phyloP scores from a whole-genome alignment of 2,329 filamentous ascomycete genomes.

The Mariannaea elegans region DNA sequence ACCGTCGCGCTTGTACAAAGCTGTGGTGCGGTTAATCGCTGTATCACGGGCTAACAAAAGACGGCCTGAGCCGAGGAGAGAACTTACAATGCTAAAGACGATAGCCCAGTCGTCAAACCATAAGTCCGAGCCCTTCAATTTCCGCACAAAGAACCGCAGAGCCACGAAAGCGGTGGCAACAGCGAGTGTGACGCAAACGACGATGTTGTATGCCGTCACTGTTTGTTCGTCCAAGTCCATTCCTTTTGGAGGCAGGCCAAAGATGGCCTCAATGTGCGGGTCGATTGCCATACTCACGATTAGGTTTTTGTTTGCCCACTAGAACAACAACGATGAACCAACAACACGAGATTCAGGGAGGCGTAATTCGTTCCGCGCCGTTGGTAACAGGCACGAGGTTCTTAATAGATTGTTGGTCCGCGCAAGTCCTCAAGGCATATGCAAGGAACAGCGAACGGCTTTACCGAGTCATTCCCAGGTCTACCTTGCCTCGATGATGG shows the following conservation, averaged over 20 bases:
- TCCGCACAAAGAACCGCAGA: constrained; percentile 16
- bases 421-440: not conserved
- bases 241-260: constrained; percentile 12
- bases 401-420: constrained; percentile 13
- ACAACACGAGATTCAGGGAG: constrained; percentile 5
- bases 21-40: not conserved
- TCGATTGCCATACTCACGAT: constrained; percentile 11
- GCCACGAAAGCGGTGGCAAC: constrained; percentile 9
- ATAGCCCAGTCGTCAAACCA: constrained; percentile 23
- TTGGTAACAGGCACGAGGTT: constrained; percentile 8
- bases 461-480: not conserved
- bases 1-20: constrained; percentile 14
- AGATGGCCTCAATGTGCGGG: constrained; percentile 12
- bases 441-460: constrained; percentile 11
- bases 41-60: not conserved
- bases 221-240: constrained; percentile 13
- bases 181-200: constrained; percentile 17
- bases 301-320: not conserved
- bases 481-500: constrained; percentile 1
- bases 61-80: not conserved
- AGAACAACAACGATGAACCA: constrained; percentile 1
- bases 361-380: not conserved
- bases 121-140: constrained; percentile 10
- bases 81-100: constrained; percentile 15
- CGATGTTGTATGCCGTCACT: constrained; percentile 19